A percentile compares a stretch with the other conserved stretches of the same genome.
These are phyloP conservation scores for Pleodorina starrii DNA, from an alignment of 139 green algal species.

Conservation along the genomic window DNA sequence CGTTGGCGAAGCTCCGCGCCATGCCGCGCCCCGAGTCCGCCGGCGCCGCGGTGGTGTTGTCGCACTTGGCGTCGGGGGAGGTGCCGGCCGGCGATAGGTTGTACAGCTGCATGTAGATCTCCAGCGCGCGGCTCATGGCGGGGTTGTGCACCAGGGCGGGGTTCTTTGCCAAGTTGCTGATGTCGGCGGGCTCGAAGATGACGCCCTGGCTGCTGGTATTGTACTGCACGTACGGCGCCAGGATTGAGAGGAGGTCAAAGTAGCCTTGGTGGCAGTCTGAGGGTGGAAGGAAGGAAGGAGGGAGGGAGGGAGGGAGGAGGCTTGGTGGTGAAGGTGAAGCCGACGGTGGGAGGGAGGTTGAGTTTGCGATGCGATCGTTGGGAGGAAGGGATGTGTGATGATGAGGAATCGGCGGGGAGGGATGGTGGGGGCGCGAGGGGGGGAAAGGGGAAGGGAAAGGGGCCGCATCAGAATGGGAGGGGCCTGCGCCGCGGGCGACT, in stretches of 20 bases:
- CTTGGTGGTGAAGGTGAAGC: too few relatives aligned
- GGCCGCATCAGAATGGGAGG: too few relatives aligned
- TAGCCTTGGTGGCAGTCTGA: constrained; percentile 49
- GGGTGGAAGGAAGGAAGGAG: too few relatives aligned
- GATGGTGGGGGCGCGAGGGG: too few relatives aligned
- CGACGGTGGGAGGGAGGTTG: too few relatives aligned
- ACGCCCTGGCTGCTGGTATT: constrained; percentile 48
- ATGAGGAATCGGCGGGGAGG: too few relatives aligned
- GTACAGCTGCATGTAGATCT: constrained; percentile 5
- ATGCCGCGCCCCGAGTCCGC: constrained; percentile 16
- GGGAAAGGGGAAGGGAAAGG: too few relatives aligned
- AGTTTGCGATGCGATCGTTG: too few relatives aligned
- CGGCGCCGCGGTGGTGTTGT: not conserved
- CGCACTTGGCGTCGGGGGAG: not conserved
- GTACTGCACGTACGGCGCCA: constrained; percentile 51
- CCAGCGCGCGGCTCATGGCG: constrained; percentile 23
- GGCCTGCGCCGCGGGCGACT: too few relatives aligned
- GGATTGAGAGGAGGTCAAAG: constrained; percentile 52
- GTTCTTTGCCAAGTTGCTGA: not conserved
- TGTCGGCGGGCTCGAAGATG: constrained; percentile 10
- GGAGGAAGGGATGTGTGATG: too few relatives aligned
- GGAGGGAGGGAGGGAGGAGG: too few relatives aligned
- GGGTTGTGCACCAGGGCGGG: constrained; percentile 36
- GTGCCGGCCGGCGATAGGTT: constrained; percentile 13
- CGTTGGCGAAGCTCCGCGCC: constrained; percentile 46